Conservation (phyloP, 164 flowering plant species). For the Berberis thunbergii region DNA sequence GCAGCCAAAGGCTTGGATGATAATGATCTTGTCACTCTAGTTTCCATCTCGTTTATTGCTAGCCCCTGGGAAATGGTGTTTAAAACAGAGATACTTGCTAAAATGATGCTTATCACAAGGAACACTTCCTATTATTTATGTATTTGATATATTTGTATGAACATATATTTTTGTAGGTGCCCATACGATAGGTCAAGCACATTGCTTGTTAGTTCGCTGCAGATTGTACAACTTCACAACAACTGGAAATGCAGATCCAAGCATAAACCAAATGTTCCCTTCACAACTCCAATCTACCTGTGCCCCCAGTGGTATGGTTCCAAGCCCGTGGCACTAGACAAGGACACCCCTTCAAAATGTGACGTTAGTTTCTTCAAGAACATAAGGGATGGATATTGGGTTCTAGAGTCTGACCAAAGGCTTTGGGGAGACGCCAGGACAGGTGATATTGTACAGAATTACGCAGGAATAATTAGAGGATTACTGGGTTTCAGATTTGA, state of each 20-base stretch:
- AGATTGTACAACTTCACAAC: conserved; percentile 65
- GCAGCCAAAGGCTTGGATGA: conserved; percentile 57
- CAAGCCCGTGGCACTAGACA: conserved; percentile 50
- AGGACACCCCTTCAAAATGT: conserved; percentile 38
- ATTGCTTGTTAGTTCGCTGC: conserved; percentile 50
- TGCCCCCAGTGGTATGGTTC: conserved; percentile 41
- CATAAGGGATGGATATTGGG: conserved; percentile 46
- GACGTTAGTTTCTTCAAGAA: conserved; percentile 60
- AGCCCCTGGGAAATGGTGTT: neutral
- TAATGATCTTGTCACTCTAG: conserved; percentile 69
- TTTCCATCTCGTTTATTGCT: conserved; percentile 11
- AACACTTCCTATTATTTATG: neutral
- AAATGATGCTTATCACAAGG: too few species aligned
- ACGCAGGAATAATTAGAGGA: conserved; percentile 49
- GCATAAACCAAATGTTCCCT: conserved; percentile 34
- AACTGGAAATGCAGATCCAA: conserved; percentile 62
- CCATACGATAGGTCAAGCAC: conserved; percentile 70
- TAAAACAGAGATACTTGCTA: neutral
- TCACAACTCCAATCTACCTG: conserved; percentile 34
- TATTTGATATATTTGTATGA: neutral
- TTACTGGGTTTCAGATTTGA: conserved; percentile 50
- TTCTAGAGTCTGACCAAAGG: conserved; percentile 73
- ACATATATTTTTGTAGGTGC: conserved; percentile 34
- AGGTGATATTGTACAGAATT: conserved; percentile 26
- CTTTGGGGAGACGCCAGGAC: conserved; percentile 50